Evolutionary conservation across 768 basidiomycete species (phyloP), one percentile per base, ranked within the genome.

Genomic region (Auriscalpium orientale): DNA sequence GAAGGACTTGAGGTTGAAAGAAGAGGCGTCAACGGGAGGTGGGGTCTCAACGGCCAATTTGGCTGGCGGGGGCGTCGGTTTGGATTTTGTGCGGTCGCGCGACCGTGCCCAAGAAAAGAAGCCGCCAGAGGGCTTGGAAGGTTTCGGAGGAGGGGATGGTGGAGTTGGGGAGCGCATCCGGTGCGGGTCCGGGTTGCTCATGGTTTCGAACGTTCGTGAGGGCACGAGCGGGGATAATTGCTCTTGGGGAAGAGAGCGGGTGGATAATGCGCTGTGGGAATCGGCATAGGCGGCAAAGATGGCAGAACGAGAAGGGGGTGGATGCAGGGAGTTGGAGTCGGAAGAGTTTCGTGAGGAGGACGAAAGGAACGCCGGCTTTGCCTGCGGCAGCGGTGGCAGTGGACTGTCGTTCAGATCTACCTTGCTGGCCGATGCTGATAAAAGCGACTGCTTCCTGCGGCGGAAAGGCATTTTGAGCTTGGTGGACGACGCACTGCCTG

Each of bases 1-100:
- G 70, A 90, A 89, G 1, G 89, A 77, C 61, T 79, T 84, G 60
- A 90, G 79, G 70, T 85, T 87, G 71, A 90, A 89, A 0, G 85
- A 86, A 4, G 67, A 66, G 48, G 51, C 49, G 38, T 53, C 21
- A 52, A 57, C 53, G 28, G 33, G 67, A 45, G n/a, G 61, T 53
- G 54, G 54, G 63, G 46, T 64, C 59, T 53, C 57, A 13, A 66
- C 56, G 6, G 68, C 56, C 5, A 28, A 5, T 28, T 28, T 28
- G 28, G 28, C 28, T 28, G 28, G 28, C 2, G 70, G 63, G 16
- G 67, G 62, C 8, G 74, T 55, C n/a, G 74, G 56, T 56, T 73
- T 70, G 16, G 75, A 68, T 38, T 76, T 65, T 22, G 55, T 76
- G 67, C 64, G 78, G 66, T 66, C 71, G 51, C 74, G 70, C 13